Percentiles rank a stretch among this genome's conserved stretches.
Conservation (phyloP, 2,329 filamentous ascomycete species). For the Fusarium liriodendri region DNA sequence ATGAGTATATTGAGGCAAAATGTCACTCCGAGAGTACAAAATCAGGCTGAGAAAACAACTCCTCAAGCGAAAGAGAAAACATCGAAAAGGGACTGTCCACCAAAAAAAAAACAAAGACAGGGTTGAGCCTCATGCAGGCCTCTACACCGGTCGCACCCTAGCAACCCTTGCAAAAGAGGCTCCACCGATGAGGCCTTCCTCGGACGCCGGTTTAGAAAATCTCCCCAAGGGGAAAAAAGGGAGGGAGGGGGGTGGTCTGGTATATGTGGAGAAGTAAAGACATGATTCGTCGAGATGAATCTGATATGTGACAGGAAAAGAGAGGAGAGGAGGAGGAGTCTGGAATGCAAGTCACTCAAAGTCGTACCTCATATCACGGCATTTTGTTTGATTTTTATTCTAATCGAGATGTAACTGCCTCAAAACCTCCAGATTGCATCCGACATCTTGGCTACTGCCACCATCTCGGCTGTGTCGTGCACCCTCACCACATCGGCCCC, state of each 20-base stretch:
- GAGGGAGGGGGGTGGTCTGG: not conserved
- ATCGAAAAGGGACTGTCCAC: not conserved
- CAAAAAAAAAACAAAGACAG: not conserved
- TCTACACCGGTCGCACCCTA: constrained; percentile 26
- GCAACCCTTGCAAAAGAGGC: constrained; percentile 18
- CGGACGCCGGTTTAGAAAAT: constrained; percentile 22
- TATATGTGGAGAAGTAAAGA: not conserved
- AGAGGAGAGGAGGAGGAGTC: not conserved
- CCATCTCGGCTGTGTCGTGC: constrained; percentile 91
- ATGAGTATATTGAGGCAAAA: not conserved
- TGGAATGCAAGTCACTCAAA: not conserved
- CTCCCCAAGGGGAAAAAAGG: not conserved
- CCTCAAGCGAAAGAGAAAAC: no score
- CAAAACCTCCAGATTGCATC: constrained; percentile 84
- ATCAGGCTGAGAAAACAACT: not conserved
- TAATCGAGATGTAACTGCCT: not conserved
- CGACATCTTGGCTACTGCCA: constrained; percentile 83
- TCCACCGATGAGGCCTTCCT: constrained; percentile 34
- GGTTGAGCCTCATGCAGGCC: constrained; percentile 28
- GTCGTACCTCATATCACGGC: not conserved
- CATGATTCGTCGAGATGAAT: not conserved
- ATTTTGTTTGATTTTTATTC: not conserved
- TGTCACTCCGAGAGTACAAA: not conserved
- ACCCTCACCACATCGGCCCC: constrained; percentile 94
- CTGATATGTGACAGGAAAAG: constrained; percentile 27